These are phyloP conservation scores for Clathrus columnatus DNA, from an alignment of 768 basidiomycete genomes.

Conservation along the genomic window DNA sequence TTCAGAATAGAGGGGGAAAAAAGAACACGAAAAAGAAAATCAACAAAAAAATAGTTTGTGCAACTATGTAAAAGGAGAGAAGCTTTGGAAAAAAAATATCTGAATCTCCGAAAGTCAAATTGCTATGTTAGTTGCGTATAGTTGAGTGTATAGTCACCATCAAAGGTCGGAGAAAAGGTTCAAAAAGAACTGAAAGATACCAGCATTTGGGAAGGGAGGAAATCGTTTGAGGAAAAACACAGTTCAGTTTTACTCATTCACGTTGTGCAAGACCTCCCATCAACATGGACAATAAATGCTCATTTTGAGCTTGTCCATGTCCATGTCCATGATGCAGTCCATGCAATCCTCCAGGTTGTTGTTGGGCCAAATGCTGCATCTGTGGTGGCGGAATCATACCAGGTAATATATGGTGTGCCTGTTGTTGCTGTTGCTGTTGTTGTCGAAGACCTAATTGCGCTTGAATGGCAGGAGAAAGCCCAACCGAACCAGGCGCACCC, in stretches of 20 bases:
- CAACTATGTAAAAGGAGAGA: too few relatives aligned
- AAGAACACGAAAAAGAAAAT: not conserved
- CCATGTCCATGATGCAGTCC: conserved; percentile 25
- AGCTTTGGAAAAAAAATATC: too few relatives aligned
- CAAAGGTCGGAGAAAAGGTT: too few relatives aligned
- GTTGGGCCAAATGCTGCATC: conserved; percentile 43
- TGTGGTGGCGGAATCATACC: conserved; percentile 41
- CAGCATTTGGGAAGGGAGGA: too few relatives aligned
- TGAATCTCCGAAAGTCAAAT: too few relatives aligned
- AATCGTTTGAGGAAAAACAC: too few relatives aligned
- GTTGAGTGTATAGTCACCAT: too few relatives aligned
- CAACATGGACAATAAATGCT: conserved; percentile 73
- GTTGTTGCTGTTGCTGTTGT: conserved; percentile 40
- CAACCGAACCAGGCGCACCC: conserved; percentile 28
- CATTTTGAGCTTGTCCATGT: conserved; percentile 40
- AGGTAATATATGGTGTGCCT: conserved; percentile 42
- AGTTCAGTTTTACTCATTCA: conserved; percentile 10
- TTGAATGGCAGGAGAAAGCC: conserved; percentile 36
- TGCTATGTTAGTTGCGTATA: too few relatives aligned
- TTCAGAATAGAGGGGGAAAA: not conserved
- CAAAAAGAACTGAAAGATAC: too few relatives aligned
- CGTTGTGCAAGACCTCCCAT: conserved; percentile 45
- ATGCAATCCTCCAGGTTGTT: conserved; percentile 4
- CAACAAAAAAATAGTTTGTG: too few relatives aligned
- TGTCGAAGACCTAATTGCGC: conserved; percentile 18